These are phyloP conservation scores for Cladosporium sp. DNA, from an alignment of 2,329 filamentous ascomycete species.

Conservation along the genomic window DNA sequence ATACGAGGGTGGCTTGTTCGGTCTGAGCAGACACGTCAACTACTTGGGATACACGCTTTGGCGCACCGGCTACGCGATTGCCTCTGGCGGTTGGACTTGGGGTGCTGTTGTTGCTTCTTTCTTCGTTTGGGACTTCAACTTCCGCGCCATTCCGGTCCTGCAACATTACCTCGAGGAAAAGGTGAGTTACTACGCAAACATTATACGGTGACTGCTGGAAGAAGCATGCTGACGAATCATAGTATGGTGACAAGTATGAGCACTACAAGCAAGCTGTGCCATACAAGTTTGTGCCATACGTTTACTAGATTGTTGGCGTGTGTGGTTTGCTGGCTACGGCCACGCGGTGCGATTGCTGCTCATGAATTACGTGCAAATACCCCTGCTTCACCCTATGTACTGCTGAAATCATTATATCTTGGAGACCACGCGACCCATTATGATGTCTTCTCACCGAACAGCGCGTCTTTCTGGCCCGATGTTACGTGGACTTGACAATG, in stretches of 20 bases:
- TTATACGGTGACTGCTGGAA: neutral
- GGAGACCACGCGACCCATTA: neutral
- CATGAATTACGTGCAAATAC: constrained; percentile 2
- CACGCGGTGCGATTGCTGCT: neutral
- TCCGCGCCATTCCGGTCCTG: constrained; percentile 43
- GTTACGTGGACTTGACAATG: no score
- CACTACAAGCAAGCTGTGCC: constrained; percentile 36
- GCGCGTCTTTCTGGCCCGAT: no score
- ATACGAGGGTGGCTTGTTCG: constrained; percentile 48
- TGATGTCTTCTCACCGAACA: no score
- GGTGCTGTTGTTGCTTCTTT: constrained; percentile 39
- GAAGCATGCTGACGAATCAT: constrained; percentile 8
- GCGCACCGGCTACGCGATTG: constrained; percentile 47
- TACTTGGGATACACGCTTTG: constrained; percentile 52
- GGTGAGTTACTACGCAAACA: constrained; percentile 25
- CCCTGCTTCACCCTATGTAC: constrained; percentile 8
- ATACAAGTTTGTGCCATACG: constrained; percentile 36
- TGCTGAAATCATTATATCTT: neutral
- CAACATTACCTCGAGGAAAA: constrained; percentile 46
- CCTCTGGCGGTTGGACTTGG: constrained; percentile 44
- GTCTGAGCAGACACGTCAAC: constrained; percentile 50
- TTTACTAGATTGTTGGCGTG: constrained; percentile 18
- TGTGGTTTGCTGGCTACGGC: neutral
- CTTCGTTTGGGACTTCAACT: constrained; percentile 44
- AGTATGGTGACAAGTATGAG: constrained; percentile 39